phyloP scores from a whole-genome alignment of 192 early-diverging fungal genomes.

The Mortierella alpina region DNA sequence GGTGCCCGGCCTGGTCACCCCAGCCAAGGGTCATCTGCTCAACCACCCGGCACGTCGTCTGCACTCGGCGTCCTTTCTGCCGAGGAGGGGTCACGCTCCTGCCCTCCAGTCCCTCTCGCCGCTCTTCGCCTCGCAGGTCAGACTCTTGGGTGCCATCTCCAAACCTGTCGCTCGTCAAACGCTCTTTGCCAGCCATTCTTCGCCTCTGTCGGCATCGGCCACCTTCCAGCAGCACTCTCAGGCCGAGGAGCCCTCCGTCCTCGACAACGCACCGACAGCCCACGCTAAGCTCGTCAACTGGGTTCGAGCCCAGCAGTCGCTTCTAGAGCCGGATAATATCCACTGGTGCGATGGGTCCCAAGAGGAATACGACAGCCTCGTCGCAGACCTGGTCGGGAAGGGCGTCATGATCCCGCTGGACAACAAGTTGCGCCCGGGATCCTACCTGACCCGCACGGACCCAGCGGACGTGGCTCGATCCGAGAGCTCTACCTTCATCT shows the following conservation, averaged over 20 bases:
- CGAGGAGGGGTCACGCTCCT: background rate
- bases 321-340: conserved; percentile 44
- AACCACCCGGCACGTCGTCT: background rate
- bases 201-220: conserved; percentile 28
- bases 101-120: background rate
- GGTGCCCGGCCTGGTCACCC: background rate
- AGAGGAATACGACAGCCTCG: conserved; percentile 28
- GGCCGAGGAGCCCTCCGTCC: background rate
- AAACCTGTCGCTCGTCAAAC: conserved; percentile 37
- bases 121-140: conserved; percentile 6
- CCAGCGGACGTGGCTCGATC: conserved; percentile 48
- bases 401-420: conserved; percentile 47
- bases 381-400: conserved; percentile 21
- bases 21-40: background rate
- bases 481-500: conserved; percentile 50
- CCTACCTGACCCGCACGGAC: conserved; percentile 45
- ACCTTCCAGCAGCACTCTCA: conserved; percentile 27
- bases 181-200: conserved; percentile 42
- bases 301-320: conserved; percentile 37
- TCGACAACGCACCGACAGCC: conserved; percentile 16
- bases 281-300: conserved; percentile 33
- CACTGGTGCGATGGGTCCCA: conserved; percentile 52
- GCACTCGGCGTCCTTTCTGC: conserved; percentile 11
- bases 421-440: conserved; percentile 39
- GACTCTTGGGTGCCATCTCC: conserved; percentile 37